Evolutionary conservation across 1,284 basidiomycete genomes (phyloP).

Genomic region (Apiotrichum siamense): DNA sequence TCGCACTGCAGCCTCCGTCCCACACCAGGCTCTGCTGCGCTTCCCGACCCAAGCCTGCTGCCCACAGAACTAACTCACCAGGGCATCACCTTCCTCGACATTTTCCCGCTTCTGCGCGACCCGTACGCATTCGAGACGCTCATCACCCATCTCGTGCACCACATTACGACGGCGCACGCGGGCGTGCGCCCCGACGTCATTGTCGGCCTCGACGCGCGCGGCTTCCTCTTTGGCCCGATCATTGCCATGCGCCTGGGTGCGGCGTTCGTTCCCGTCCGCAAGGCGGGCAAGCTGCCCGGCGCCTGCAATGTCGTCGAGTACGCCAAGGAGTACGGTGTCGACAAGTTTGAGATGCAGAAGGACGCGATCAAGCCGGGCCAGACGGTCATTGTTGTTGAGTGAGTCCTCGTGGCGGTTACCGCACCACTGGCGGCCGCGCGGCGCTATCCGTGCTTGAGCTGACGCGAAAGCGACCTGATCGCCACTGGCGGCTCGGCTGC

Average conservation of each 20-base stretch:
- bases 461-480: slow-evolving; percentile 64
- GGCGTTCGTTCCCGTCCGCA: slow-evolving; percentile 93
- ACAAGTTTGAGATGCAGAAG: slow-evolving; percentile 90
- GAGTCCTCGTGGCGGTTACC: slow-evolving; percentile 25
- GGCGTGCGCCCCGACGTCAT: slow-evolving; percentile 85
- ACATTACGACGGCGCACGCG: slow-evolving; percentile 60
- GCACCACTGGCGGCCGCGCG: too few relatives aligned
- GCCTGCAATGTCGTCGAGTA: slow-evolving; percentile 70
- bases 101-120: slow-evolving; percentile 80
- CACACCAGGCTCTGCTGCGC: too few relatives aligned
- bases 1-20: too few relatives aligned
- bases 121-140: slow-evolving; percentile 82
- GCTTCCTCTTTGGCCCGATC: slow-evolving; percentile 90
- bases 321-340: slow-evolving; percentile 89
- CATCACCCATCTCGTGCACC: slow-evolving; percentile 83
- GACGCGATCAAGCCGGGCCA: slow-evolving; percentile 77
- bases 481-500: slow-evolving; percentile 95
- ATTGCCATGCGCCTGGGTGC: slow-evolving; percentile 87
- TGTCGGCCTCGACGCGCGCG: slow-evolving; percentile 92
- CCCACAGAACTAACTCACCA: slow-evolving; percentile 9
- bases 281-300: slow-evolving; percentile 91
- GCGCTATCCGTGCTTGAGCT: neutral
- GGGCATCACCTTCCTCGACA: slow-evolving; percentile 59
- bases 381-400: slow-evolving; percentile 80
- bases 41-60: neutral